Evolutionary conservation across 2,329 filamentous ascomycete species (phyloP), one percentile per base, ranked within the genome.

Genomic region (Fusarium newnesense): DNA sequence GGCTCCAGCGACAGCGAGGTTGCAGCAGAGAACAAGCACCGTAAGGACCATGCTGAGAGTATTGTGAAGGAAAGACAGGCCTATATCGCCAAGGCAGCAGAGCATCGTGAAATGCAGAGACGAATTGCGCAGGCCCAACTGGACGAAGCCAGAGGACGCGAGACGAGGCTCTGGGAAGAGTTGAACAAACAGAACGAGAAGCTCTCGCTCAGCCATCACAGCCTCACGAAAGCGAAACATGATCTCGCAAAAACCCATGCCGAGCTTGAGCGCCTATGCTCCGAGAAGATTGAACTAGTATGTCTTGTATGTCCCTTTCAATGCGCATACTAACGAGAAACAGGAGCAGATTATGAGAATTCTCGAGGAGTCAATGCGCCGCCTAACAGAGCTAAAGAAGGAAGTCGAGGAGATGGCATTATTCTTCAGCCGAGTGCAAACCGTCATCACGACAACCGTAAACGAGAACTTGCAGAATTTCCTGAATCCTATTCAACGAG

Each of bases 271-370:
- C 49, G 49, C 16, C n/a, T 52, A 6, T 19, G 49, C n/a, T 52
- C 32, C 1, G 49, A 52, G 18, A 52, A 52, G n/a, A 52, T 52
- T 19, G 49, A 52, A 26, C 30, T 52, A 15, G 49, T 36, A 26
- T 4, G 49, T 36, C 12, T 26, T 7, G 3, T 32, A 4, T 8
- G 0, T 18, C n/a, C 6, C 10, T 34, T 7, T 10, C n/a, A 21
- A 15, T 5, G 1, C n/a, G 9, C 30, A 15, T 36, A 4, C 49
- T 52, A 15, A 52, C n/a, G 13, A 16, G n/a, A 36, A 52, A 21
- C 32, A 52, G 49, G 49, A 52, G 32, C 49, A 52, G n/a, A 52
- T 52, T 1, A 52, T 52, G 49, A 52, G 16, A 18, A 52, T 52
- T 10, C 32, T 52, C 18, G 49, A 52, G 2, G 49, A 52, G 18